Evolutionary conservation across 1,284 basidiomycete species (phyloP), one percentile per base, ranked within the genome.

Genomic region (Abortiporus biennis): DNA sequence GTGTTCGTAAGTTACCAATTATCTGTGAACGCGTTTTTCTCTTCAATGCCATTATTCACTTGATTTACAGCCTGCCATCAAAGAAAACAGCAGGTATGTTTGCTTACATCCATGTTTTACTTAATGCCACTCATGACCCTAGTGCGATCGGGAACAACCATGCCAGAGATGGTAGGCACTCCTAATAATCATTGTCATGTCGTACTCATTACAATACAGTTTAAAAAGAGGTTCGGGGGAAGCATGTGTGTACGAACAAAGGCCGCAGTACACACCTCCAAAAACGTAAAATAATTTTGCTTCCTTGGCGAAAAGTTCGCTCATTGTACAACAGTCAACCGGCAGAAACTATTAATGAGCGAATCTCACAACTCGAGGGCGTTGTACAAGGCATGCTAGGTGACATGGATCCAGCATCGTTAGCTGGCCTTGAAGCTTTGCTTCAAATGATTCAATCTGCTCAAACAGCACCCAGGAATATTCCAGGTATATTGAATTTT

Each of bases 61-160:
- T 21, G 19, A n/a, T 20, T 21, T 22, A 17, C 20, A 56, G 54
- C 48, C 8, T 56, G 54, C 46, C 54, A 56, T 43, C 52, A 43
- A 41, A 41, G 54, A 37, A 56, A 56, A 38, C 54, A 56, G 34
- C 54, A 56, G 48, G 54, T 50, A 31, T 40, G 34, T 21, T 43
- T 39, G 36, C 17, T 16, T 23, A 32, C 13, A 13, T 29, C 29
- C 22, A 22, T 19, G 34, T 27, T 19, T 22, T 12, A 16, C 23
- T 2, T 25, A 30, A 38, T 13, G 36, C 25, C 16, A 12, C 17
- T 12, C 27, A 23, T 11, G 4, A n/a, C n/a, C 13, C 11, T 24
- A 56, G 54, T 56, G 54, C 40, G 54, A 56, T 36, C 47, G 54
- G 16, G 52, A 48, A 13, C 52, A 52, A 25, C 54, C 54, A 19